These are phyloP conservation scores for Eucalyptus brandiana DNA, from an alignment of 345 rosid genomes.

Conservation along the genomic window DNA sequence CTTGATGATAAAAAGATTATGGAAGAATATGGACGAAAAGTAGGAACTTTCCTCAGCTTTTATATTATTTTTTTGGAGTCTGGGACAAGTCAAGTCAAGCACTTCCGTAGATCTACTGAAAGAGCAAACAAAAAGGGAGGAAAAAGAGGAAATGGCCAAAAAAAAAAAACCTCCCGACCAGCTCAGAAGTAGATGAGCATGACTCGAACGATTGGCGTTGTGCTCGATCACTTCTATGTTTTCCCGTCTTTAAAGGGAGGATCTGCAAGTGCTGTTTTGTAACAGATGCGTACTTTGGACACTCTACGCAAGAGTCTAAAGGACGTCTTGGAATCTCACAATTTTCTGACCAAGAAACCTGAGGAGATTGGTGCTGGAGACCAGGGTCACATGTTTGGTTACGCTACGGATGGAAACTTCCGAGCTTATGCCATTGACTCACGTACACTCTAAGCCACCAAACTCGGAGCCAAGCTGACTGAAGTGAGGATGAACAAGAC, in stretches of 20 bases:
- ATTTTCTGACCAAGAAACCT: not conserved
- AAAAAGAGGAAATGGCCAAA: not conserved
- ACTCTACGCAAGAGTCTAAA: not conserved
- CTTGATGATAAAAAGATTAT: not conserved
- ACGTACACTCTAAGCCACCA: not conserved
- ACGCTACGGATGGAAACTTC: constrained; percentile 9
- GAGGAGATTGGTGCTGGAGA: constrained; percentile 9
- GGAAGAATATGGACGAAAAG: not conserved
- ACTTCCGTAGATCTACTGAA: not conserved
- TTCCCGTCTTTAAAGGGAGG: not conserved
- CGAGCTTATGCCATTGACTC: constrained; percentile 10
- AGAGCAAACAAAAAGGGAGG: not conserved
- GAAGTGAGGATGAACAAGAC: constrained; percentile 5
- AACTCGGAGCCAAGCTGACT: constrained; percentile 2
- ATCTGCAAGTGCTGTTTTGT: not conserved
- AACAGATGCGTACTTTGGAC: not conserved
- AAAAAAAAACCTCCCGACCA: not conserved
- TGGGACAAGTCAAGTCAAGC: not conserved
- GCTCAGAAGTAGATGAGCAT: not conserved
- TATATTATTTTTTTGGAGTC: not conserved
- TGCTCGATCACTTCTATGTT: not conserved
- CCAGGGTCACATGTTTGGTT: constrained; percentile 15
- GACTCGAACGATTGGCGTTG: not conserved
- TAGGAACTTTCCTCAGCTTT: not conserved
- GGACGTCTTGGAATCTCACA: not conserved